Evolutionary conservation across 805 yeast species (phyloP).

Genomic region (Nakazawaea siamensis): DNA sequence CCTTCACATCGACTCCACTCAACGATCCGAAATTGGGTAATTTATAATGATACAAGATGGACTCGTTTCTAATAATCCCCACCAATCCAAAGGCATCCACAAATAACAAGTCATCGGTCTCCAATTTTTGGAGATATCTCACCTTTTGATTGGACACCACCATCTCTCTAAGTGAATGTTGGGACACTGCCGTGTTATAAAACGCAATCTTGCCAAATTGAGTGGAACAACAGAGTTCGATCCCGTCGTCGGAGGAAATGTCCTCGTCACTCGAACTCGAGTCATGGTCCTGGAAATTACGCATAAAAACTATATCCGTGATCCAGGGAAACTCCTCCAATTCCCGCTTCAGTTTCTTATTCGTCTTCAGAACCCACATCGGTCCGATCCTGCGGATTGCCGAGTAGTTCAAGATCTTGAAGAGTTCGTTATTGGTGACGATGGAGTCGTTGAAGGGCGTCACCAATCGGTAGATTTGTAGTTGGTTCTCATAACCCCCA

Average conservation of each 20-base stretch:
- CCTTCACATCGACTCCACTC: conserved; percentile 4
- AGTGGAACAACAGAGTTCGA: conserved; percentile 13
- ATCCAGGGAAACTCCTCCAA: conserved; percentile 20
- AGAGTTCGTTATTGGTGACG: conserved; percentile 3
- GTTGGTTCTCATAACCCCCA: conserved; percentile 12
- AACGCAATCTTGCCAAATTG: conserved; percentile 19
- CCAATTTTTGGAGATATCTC: conserved; percentile 10
- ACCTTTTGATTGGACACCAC: conserved; percentile 19
- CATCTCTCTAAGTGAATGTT: conserved; percentile 15
- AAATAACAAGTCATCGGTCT: conserved; percentile 14
- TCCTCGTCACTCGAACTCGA: background rate
- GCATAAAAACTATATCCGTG: conserved; percentile 16
- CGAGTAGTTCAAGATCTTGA: conserved; percentile 7
- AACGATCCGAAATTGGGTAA: conserved; percentile 12
- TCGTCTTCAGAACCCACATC: conserved; percentile 14
- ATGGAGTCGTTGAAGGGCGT: conserved; percentile 7
- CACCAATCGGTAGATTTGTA: conserved; percentile 8
- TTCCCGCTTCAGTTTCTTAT: conserved; percentile 3
- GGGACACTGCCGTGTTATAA: conserved; percentile 18
- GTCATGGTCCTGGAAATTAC: background rate
- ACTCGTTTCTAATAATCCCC: conserved; percentile 16
- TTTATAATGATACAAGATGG: conserved; percentile 13
- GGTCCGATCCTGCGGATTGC: conserved; percentile 15
- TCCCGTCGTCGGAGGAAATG: background rate
- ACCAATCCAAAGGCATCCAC: conserved; percentile 18